Evolutionary conservation across 164 flowering plant genomes (phyloP).

Genomic region (grape (Vitis vinifera)): DNA sequence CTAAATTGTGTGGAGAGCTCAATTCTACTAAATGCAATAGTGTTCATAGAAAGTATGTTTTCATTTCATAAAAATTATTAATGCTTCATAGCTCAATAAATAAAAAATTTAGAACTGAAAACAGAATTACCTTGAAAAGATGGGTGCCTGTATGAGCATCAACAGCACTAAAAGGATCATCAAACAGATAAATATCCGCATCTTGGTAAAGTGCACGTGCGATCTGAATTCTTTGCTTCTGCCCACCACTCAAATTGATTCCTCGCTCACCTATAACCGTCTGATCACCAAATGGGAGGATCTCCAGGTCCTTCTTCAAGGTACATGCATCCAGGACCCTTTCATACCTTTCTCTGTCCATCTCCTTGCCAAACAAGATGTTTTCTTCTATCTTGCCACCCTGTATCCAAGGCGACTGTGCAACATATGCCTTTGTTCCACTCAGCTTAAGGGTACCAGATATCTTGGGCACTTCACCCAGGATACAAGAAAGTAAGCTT

Average conservation of each 20-base stretch:
- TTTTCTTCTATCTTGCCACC: slow-evolving; percentile 66
- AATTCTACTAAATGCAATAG: not conserved
- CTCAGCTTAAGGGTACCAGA: slow-evolving; percentile 38
- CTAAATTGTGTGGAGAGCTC: no score
- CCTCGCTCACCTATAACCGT: slow-evolving; percentile 70
- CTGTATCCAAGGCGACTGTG: slow-evolving; percentile 64
- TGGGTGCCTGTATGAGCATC: slow-evolving; percentile 60
- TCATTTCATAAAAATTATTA: not conserved
- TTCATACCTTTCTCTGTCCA: no score
- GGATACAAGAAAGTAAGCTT: slow-evolving; percentile 45
- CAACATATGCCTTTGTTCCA: slow-evolving; percentile 25
- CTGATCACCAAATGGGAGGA: slow-evolving; percentile 61
- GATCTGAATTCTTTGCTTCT: no score
- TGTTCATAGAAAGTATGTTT: no score
- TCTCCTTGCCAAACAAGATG: slow-evolving; percentile 34
- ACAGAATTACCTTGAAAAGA: slow-evolving; percentile 7
- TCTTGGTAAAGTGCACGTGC: no score
- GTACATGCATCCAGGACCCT: no score
- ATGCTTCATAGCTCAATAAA: not conserved
- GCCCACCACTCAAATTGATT: slow-evolving; percentile 3
- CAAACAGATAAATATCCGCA: no score
- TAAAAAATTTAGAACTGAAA: not conserved
- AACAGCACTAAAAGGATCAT: slow-evolving; percentile 70
- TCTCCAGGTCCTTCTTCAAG: slow-evolving; percentile 28
- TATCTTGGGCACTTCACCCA: slow-evolving; percentile 50